Evolutionary conservation across 2,329 filamentous ascomycete genomes (phyloP), one percentile per base, ranked within the genome.

Genomic region (Didymosphaeria variabile): DNA sequence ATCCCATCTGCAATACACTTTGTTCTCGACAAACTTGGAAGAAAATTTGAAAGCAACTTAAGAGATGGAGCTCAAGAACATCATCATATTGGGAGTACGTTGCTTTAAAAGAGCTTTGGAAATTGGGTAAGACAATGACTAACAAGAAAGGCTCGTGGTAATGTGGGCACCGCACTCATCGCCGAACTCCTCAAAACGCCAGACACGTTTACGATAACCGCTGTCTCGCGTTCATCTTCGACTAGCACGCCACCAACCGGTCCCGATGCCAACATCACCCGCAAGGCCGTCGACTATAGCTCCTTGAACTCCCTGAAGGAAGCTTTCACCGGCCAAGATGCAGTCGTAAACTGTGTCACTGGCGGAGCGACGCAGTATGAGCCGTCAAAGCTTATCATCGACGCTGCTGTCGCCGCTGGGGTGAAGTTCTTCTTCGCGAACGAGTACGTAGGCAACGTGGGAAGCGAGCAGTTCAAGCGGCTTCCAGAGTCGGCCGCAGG

Each of bases 271-370:
- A 58, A 59, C 45, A 67, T 77, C 55, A 62, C 53, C 5, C 58
- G 64, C 57, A 71, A 67, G 34, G 55, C 60, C 3, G 63, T 63
- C 3, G 73, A 77, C 58, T 77, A 71, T 59, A 55, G 55, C 0
- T 76, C 74, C 15, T 42, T 69, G 0, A 34, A 59, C 1, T 72
- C 73, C 1, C 69, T 77, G 5, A 61, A 58, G 19, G 63, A 78
- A 2, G 83, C 82, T 1, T 81, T 90, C 32, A 62, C 78, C 15
- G 83, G 81, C 36, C 82, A 87, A 61, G 87, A 89, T 59, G 87
- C 84, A 0, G 75, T 89, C 32, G 75, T 89, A 23, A 76, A 73
- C 59, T 79, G 80, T 19, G 76, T 82, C 2, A 77, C 86, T 26
- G 81, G 81, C 8, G 77, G 78, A n/a, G 74, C 75, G 2, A 77